Conservation (phyloP, 2,329 filamentous ascomycete genomes). For the Aspergillus terreus region DNA sequence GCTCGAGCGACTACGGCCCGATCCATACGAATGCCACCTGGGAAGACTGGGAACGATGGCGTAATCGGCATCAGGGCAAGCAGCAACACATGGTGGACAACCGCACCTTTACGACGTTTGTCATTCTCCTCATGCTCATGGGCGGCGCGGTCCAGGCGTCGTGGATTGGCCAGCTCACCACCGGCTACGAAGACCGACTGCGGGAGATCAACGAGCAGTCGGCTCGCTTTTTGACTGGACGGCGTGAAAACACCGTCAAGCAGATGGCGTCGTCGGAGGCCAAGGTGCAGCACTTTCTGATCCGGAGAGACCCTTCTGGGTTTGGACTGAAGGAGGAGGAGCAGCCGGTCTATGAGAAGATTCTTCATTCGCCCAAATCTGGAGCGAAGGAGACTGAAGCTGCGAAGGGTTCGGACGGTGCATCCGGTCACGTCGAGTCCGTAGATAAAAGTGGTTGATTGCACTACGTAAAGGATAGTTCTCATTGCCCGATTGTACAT, state of each 20-base stretch:
- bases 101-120: slow-evolving; percentile 68
- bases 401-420: not conserved
- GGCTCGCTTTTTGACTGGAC: slow-evolving; percentile 53
- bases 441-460: no score
- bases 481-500: no score
- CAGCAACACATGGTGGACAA: slow-evolving; percentile 65
- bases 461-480: no score
- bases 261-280: slow-evolving; percentile 51
- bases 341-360: slow-evolving; percentile 36
- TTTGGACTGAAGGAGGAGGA: slow-evolving; percentile 44
- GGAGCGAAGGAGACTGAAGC: not conserved
- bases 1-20: slow-evolving; percentile 31
- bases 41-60: slow-evolving; percentile 94
- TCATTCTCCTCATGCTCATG: slow-evolving; percentile 65
- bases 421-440: no score
- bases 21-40: slow-evolving; percentile 80
- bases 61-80: slow-evolving; percentile 50
- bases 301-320: slow-evolving; percentile 61
- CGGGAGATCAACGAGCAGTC: slow-evolving; percentile 64
- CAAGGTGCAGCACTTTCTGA: slow-evolving; percentile 73
- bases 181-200: slow-evolving; percentile 62
- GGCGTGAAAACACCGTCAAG: slow-evolving; percentile 50
- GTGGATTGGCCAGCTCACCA: slow-evolving; percentile 61
- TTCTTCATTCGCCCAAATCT: slow-evolving; percentile 18
- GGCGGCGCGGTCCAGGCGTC: slow-evolving; percentile 70